Conservation (phyloP, 257 asterid genomes). For the Datura wrightii region DNA sequence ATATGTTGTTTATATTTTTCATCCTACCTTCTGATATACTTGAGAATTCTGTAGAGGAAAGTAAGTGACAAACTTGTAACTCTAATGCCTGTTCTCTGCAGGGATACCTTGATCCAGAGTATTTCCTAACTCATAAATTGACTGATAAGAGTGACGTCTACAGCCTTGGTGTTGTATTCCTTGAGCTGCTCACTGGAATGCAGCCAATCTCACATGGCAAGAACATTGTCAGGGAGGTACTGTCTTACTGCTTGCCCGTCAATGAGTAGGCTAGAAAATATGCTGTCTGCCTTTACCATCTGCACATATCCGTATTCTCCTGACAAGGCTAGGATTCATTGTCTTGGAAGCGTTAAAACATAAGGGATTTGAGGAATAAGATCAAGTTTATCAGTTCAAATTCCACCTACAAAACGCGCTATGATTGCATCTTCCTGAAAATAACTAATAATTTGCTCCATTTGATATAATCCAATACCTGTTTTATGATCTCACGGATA, state of each 20-base stretch:
- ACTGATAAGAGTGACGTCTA: constrained; percentile 98
- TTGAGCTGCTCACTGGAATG: constrained; percentile 90
- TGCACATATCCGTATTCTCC: not conserved
- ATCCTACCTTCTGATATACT: not conserved
- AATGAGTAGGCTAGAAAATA: not conserved
- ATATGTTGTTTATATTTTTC: constrained; percentile 12
- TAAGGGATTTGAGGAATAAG: constrained; percentile 8
- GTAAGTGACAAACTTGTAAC: constrained; percentile 4
- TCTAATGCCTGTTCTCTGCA: constrained; percentile 40
- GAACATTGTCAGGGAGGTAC: constrained; percentile 98
- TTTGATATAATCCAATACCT: constrained; percentile 7
- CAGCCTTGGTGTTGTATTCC: constrained; percentile 94
- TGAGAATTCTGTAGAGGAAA: not conserved
- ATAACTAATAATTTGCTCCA: not conserved
- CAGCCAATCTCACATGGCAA: constrained; percentile 96
- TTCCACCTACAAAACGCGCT: not conserved
- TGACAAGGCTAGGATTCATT: not conserved
- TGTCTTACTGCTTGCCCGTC: not conserved
- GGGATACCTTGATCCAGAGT: constrained; percentile 99
- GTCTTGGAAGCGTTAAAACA: not conserved
- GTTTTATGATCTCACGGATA: constrained; percentile 24
- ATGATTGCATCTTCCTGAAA: not conserved
- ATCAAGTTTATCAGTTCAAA: not conserved
- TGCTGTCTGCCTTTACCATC: not conserved
- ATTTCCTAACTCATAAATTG: constrained; percentile 85